These are phyloP conservation scores for Serendipita vermifera DNA, from an alignment of 768 basidiomycete genomes.

Conservation along the genomic window DNA sequence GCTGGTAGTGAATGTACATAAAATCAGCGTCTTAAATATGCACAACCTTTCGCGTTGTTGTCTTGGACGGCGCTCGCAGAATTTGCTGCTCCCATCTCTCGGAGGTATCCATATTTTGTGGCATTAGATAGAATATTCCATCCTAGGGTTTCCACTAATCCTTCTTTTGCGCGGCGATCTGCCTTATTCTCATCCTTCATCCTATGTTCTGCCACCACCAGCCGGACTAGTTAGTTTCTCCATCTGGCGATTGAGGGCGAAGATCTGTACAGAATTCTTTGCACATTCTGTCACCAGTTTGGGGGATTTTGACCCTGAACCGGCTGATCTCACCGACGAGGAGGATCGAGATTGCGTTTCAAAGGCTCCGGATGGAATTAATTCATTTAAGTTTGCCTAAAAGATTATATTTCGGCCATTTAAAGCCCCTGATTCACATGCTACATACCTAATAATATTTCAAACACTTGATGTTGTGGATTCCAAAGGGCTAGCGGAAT, in stretches of 20 bases:
- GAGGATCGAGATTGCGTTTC: conserved; percentile 43
- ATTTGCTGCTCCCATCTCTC: conserved; percentile 64
- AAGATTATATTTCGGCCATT: no score
- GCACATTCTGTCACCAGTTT: conserved; percentile 29
- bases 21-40: conserved; percentile 76
- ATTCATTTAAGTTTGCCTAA: conserved; percentile 42
- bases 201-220: conserved; percentile 29
- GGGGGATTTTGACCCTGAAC: conserved; percentile 42
- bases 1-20: no score
- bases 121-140: conserved; percentile 32
- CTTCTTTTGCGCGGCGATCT: conserved; percentile 25
- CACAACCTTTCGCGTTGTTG: conserved; percentile 52
- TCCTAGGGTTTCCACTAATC: conserved; percentile 25
- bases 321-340: conserved; percentile 50
- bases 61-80: conserved; percentile 64
- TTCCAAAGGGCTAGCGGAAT: no score
- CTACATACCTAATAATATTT: no score
- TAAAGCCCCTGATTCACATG: no score
- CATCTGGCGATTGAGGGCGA: conserved; percentile 42
- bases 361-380: conserved; percentile 65
- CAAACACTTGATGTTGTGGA: no score
- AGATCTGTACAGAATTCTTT: conserved; percentile 38
- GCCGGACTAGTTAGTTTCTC: conserved; percentile 47
- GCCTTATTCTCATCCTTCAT: conserved; percentile 68
- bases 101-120: conserved; percentile 58